These are phyloP conservation scores for Venturiaceae sp. DNA, from an alignment of 2,329 filamentous ascomycete genomes.

Conservation along the genomic window DNA sequence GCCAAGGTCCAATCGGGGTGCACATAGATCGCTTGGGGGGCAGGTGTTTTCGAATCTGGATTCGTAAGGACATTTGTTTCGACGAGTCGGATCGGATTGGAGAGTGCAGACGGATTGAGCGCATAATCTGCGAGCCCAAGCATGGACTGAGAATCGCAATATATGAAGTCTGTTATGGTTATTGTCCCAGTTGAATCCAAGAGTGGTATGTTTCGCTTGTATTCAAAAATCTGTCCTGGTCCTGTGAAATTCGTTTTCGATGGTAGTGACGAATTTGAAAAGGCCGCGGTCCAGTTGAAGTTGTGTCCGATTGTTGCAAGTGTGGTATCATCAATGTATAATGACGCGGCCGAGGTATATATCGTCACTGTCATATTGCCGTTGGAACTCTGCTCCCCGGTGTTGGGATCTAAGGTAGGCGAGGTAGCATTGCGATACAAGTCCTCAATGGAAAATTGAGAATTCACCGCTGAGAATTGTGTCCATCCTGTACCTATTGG, in stretches of 20 bases:
- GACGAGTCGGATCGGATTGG: not conserved
- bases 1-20: not conserved
- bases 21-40: not conserved
- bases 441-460: too few species aligned
- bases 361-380: too few species aligned
- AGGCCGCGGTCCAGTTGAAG: not conserved
- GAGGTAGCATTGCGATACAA: too few species aligned
- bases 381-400: too few species aligned
- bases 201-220: not conserved
- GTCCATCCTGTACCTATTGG: too few species aligned
- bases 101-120: not conserved
- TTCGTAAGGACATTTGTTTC: not conserved
- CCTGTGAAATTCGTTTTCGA: not conserved
- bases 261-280: too few species aligned
- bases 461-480: too few species aligned
- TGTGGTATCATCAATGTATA: too few species aligned
- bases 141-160: not conserved
- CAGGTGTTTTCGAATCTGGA: too few species aligned
- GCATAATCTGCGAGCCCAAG: not conserved
- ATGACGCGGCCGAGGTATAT: too few species aligned
- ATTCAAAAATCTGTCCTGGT: not conserved
- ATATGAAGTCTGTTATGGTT: not conserved
- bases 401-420: too few species aligned
- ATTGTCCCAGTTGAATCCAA: not conserved
- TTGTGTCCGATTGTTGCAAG: too few species aligned